Evolutionary conservation across 2,329 filamentous ascomycete species (phyloP), one percentile per base, ranked within the genome.

Genomic region (Penicillium brevicompactum): DNA sequence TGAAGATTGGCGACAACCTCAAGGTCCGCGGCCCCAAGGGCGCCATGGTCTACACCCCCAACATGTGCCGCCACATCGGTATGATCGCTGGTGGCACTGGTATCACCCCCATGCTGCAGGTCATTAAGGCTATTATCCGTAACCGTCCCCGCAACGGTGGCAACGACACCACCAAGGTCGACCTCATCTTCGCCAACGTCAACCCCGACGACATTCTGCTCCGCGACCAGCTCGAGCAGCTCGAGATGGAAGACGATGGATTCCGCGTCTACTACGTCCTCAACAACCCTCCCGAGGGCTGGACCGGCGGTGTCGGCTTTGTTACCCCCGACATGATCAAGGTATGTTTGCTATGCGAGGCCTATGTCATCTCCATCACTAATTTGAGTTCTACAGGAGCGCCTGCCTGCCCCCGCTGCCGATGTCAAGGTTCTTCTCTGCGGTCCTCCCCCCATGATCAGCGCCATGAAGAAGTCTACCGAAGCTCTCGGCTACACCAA

Each of bases 81-180:
- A 99, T 99, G 94, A 91, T 99, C 72, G 92, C 94, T 61, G 94
- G 94, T 65, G 94, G 94, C 63, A 97, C 94, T 32, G 94, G 94
- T 66, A 97, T 99, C 75, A 97, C 94, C 9, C 94, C 94, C 58
- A 99, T 99, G 94, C 84, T 97, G 61, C 94, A 99, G 81, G 87
- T 99, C 67, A 87, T 96, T 73, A 89, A 92, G 69, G 94, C 93
- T 56, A 92, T 97, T 66, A 85, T 92, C 68, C 86, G 91, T 65
- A 91, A 91, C 69, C 86, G 91, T 58, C 78, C 78, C 51, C 76
- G 76, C 57, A 80, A 78, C 65, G 82, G 86, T 51, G 80, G 86
- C 48, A 92, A 88, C 59, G 92, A 96, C 78, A 87, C 80, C 72
- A 99, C 94, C 58, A 82, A 96, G 80, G 86, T 97, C 51, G 92